Evolutionary conservation across 495 filamentous ascomycete genomes (phyloP), one percentile per base, ranked within the genome.

Genomic region (Chlorociboria aeruginascens): DNA sequence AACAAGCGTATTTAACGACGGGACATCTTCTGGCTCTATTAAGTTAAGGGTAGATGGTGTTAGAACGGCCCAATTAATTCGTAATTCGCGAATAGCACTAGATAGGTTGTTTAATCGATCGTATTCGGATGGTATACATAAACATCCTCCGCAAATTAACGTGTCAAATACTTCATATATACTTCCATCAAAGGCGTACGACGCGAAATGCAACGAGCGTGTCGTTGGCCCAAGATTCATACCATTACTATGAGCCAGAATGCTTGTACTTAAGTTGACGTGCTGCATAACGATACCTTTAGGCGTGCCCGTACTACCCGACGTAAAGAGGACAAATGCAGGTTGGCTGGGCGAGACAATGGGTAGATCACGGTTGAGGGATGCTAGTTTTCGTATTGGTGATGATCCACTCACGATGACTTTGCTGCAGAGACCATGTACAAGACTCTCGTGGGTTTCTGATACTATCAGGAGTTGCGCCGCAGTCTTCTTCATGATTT

Each of bases 141-240:
- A 60, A 49, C 69, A 71, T 2, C 66, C 71, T 7, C 72, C 72
- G 25, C 65, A 55, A 2, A 78, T 76, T 0, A 88, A 62, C 1
- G 79, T 79, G 3, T 78, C 76, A 45, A 85, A 72, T 6, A 82
- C 76, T 48, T 86, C 82, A 3, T 77, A 60, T 16, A 86, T 67
- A 39, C 77, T 76, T 30, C 78, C 73, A 48, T 88, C 83, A 33
- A 83, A 82, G 1, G 77, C 76, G 56, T 78, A 83, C 33, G 78
- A 78, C 1, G 82, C 80, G 48, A 83, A 77, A 45, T 88, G 82
- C 6, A 44, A 14, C 10, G 28, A 13, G 6, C 42, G 29, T 14
- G 42, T 16, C 1, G 13, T 10, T 25, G 20, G 20, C 20, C 20
- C 20, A 4, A 25, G 20, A 25, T 25, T 1, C 20, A 25, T 25